Evolutionary conservation across 2,329 filamentous ascomycete genomes (phyloP), one percentile per base, ranked within the genome.

Genomic region (Hypomyces rosellus): DNA sequence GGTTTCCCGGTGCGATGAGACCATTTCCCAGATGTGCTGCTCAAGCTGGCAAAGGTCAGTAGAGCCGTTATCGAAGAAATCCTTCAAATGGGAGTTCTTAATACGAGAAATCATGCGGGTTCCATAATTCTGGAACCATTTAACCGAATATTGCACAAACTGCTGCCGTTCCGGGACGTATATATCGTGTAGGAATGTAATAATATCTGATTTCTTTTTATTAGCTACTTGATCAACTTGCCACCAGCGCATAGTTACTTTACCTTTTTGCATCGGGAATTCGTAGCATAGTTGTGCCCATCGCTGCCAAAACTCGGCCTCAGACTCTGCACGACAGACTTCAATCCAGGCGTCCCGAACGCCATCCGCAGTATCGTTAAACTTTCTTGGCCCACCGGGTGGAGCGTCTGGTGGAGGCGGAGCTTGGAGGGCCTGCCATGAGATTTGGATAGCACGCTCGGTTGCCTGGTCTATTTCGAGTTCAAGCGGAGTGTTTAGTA

Each of bases 11-110:
- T 44, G 33, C 13, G 41, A 20, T 25, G 41, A 30, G 41, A 44
- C 41, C 41, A 44, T 44, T 44, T 44, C 41, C 41, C 41, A 44
- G 41, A 44, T 44, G 41, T 44, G 41, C 25, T 33, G 41, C 25
- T 44, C 41, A 44, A 44, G 41, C 41, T 44, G 41, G 25, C 41
- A 44, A 25, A 44, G 41, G 41, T 44, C 41, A 44, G 41, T 44
- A 33, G 41, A 44, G 41, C 20, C 30, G 41, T 25, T 33, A 25
- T 44, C 41, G 41, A 44, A 44, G 41, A 44, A 44, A 25, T 44
- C 41, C 22, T 33, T 44, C 15, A 44, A 30, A 14, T 44, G 41
- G 41, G 41, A 44, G 41, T 25, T 44, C 25, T 44, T 44, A 25
- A 12, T 44, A 44, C 41, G 25, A n/a, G 41, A 25, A 25, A 44